phyloP scores from a whole-genome alignment of 2,329 filamentous ascomycete genomes.

The Beauveria asiatica region DNA sequence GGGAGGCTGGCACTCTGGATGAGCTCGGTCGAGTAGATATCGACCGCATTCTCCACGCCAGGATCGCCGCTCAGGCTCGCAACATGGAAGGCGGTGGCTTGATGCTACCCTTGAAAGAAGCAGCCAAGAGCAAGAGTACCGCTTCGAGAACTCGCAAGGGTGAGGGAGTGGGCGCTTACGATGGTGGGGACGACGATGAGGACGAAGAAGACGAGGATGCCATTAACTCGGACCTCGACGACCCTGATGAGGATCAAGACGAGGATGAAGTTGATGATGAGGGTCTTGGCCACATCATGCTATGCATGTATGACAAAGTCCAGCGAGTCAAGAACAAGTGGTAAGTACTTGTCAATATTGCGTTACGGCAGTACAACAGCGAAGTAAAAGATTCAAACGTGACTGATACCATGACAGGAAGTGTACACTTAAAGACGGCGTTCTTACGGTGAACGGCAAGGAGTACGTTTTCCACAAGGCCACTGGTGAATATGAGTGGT shows the following conservation, averaged over 20 bases:
- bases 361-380: no score
- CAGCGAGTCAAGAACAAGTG: constrained; percentile 99
- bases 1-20: constrained; percentile 42
- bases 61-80: constrained; percentile 57
- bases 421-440: constrained; percentile 95
- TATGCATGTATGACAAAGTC: constrained; percentile 99
- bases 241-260: constrained; percentile 76
- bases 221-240: constrained; percentile 96
- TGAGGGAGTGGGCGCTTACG: constrained; percentile 41
- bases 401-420: constrained; percentile 50
- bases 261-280: constrained; percentile 87
- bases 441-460: constrained; percentile 85
- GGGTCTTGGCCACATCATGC: constrained; percentile 79
- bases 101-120: constrained; percentile 62
- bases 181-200: constrained; percentile 56
- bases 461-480: constrained; percentile 99
- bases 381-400: no score
- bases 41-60: constrained; percentile 59
- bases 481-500: constrained; percentile 97
- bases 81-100: constrained; percentile 66
- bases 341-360: constrained; percentile 32
- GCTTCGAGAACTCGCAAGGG: constrained; percentile 18
- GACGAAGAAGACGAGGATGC: constrained; percentile 76
- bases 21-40: constrained; percentile 55
- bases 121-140: constrained; percentile 26